Base-by-base conservation (phyloP, 768 basidiomycete genomes). In the Trametes villosa region DNA sequence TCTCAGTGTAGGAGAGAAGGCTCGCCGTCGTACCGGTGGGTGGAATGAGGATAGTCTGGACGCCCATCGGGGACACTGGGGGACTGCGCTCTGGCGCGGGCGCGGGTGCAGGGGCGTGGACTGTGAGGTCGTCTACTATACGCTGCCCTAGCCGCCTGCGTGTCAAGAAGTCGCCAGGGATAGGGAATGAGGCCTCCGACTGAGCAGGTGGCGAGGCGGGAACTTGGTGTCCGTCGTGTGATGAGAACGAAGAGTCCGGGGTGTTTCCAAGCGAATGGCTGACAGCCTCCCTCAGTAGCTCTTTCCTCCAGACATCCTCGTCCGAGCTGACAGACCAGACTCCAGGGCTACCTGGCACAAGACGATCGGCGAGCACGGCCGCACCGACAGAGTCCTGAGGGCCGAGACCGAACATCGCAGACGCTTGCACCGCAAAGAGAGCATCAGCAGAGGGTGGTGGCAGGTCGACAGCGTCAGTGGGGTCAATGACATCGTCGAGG, bases 401-500 rank as follows among this genome's bases (percentile, higher is more conserved):
- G 44, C 88, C 87, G 67, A 92, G 74, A 17, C 87, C 90, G 67
- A 86, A 85, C 50, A 87, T 67, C 17, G 86, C 87, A 55, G 91
- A 90, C 26, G 91, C 83, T 69, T 92, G 91, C 38, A 89, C 83
- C 8, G 87, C 84, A 65, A 92, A 88, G 1, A 86, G 87, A 68
- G 89, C 91, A 34, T 78, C 79, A 36, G 86, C 77, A 34, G 87
- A 84, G 8, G 85, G 87, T 6, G 81, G 86, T 0, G 92, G 92
- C 33, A 93, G 70, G 68, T 94, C 92, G 34, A 94, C 91, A 26
- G 82, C 83, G 67, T 93, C 92, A 26, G 92, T 94, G 12, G 92
- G 92, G 74, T 94, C 92, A 66, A 93, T 86, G 54, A 89, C 79
- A 66, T 86, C 78, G 68, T 85, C 81, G 63, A 81, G 72, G n/a